These are phyloP conservation scores for Monosporascus sp. DNA, from an alignment of 2,329 filamentous ascomycete species.

Conservation along the genomic window DNA sequence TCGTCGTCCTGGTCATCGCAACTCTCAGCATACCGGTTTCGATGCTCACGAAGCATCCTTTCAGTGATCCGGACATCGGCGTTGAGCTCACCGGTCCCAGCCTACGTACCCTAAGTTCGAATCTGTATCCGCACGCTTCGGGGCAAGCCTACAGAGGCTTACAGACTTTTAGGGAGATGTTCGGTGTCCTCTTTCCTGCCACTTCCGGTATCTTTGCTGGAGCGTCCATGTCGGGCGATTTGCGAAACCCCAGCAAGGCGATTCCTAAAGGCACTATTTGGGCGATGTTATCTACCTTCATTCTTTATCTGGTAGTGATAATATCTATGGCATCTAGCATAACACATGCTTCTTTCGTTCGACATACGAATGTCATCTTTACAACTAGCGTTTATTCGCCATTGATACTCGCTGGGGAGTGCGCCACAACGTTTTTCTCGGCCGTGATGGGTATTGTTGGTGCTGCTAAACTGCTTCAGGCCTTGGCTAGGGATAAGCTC, in stretches of 20 bases:
- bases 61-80: slow-evolving; percentile 53
- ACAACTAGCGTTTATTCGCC: slow-evolving; percentile 71
- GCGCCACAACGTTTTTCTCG: slow-evolving; percentile 78
- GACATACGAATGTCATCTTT: slow-evolving; percentile 74
- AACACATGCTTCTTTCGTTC: slow-evolving; percentile 66
- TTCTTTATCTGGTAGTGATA: slow-evolving; percentile 71
- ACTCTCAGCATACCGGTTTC: slow-evolving; percentile 80
- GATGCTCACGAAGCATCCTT: slow-evolving; percentile 62
- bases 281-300: slow-evolving; percentile 69
- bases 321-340: slow-evolving; percentile 73
- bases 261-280: slow-evolving; percentile 81
- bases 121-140: slow-evolving; percentile 64
- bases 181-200: slow-evolving; percentile 77
- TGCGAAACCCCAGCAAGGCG: slow-evolving; percentile 74
- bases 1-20: slow-evolving; percentile 64
- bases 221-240: slow-evolving; percentile 84
- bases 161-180: slow-evolving; percentile 73
- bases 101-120: slow-evolving; percentile 63
- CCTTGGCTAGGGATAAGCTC: slow-evolving; percentile 71
- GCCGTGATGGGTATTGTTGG: slow-evolving; percentile 83
- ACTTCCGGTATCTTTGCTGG: slow-evolving; percentile 60
- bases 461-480: slow-evolving; percentile 78
- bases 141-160: slow-evolving; percentile 57
- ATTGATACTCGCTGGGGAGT: slow-evolving; percentile 73
- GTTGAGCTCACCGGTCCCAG: slow-evolving; percentile 77